Evolutionary conservation across 2,329 filamentous ascomycete species (phyloP).

Genomic region (Aspergillus sp.): DNA sequence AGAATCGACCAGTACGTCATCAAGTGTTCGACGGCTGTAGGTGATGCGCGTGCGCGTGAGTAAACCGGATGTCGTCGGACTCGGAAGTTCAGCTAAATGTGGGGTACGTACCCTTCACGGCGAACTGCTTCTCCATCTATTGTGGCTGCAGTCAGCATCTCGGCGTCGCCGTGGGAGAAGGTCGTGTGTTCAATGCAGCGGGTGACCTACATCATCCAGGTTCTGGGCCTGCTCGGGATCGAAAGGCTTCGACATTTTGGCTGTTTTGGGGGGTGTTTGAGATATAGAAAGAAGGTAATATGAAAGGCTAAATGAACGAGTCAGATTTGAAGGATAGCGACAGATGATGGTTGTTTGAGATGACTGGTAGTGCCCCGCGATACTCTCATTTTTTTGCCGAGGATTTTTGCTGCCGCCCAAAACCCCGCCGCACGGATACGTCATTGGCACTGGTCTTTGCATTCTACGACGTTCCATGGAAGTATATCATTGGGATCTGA

Average conservation of each 20-base stretch:
- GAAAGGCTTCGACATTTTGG: slow-evolving; percentile 49
- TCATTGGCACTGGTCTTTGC: slow-evolving; percentile 14
- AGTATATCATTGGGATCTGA: neutral
- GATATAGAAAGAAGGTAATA: slow-evolving; percentile 6
- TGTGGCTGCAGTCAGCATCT: slow-evolving; percentile 28
- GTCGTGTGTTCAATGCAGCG: neutral
- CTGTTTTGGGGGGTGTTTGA: slow-evolving; percentile 8
- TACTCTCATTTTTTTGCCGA: slow-evolving; percentile 38
- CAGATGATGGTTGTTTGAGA: slow-evolving; percentile 7
- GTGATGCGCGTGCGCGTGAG: slow-evolving; percentile 16
- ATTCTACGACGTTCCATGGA: neutral
- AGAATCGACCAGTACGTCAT: slow-evolving; percentile 97
- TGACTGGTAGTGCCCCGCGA: slow-evolving; percentile 33
- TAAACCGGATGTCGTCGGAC: neutral
- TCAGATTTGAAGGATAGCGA: neutral
- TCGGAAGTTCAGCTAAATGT: neutral
- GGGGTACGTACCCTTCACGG: slow-evolving; percentile 75
- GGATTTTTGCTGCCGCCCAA: slow-evolving; percentile 22
- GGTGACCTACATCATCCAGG: slow-evolving; percentile 65
- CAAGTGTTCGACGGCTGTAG: slow-evolving; percentile 83
- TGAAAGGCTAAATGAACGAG: neutral
- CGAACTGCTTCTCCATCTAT: slow-evolving; percentile 98
- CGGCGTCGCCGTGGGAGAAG: slow-evolving; percentile 1
- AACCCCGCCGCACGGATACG: slow-evolving; percentile 21
- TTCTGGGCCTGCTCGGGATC: slow-evolving; percentile 69